Evolutionary conservation across 2,329 filamentous ascomycete species (phyloP), one percentile per base, ranked within the genome.

Genomic region (Alternaria triticina): DNA sequence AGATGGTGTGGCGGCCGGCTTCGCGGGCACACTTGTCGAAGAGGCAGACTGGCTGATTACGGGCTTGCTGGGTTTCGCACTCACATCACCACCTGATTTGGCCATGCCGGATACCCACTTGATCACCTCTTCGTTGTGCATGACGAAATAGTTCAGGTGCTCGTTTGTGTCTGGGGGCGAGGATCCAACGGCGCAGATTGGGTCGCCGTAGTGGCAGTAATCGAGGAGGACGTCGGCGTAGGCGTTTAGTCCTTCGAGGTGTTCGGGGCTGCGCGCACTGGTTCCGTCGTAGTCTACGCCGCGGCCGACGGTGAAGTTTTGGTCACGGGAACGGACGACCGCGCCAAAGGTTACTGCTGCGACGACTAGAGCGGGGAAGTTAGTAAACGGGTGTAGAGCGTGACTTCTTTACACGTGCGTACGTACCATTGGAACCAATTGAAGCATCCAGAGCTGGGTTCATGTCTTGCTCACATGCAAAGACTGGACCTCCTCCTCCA

Each of bases 201-300:
- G 88, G 65, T 90, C 88, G 6, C 85, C 72, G 15, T 83, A 79
- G 69, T 91, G 88, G 74, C 89, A 90, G 82, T 90, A 90, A 8
- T 87, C 87, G 77, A 88, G 81, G 57, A 90, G 85, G 2, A 86
- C 82, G 33, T 60, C 47, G 12, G 67, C 54, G 55, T 70, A 76
- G 20, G 62, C 55, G 17, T 66, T 64, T 2, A 74, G 66, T 10
- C 51, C 66, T 9, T 58, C 8, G 22, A 72, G 66, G 25, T 73
- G 70, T n/a, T 62, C 54, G 1, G 64, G 50, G 5, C 68, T 68
- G 46, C 74, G 74, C 1, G 70, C 66, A n/a, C 68, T 8, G 11
- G 63, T 62, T 46, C 74, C 72, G 25, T 75, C 67, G 57, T 58
- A 74, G 46, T 69, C 47, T 7, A 66, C 54, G 22, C 72, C 73